These are phyloP conservation scores for Fusarium agapanthi DNA, from an alignment of 2,329 filamentous ascomycete species.

Conservation along the genomic window DNA sequence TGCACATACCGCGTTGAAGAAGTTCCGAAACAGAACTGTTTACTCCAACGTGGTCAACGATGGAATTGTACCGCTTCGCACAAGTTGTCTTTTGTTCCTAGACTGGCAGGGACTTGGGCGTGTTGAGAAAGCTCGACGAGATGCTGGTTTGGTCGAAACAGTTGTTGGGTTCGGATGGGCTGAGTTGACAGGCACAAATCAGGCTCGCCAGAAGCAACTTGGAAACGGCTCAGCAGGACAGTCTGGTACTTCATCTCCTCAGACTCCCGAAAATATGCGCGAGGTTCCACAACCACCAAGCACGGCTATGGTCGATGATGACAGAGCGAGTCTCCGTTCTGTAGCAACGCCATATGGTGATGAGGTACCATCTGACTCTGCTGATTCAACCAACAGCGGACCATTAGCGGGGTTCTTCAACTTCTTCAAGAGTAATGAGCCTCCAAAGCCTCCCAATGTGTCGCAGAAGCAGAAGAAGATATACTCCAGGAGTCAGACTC, in stretches of 20 bases:
- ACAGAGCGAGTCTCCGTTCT: slow-evolving; percentile 64
- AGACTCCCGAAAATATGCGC: slow-evolving; percentile 50
- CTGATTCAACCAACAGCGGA: slow-evolving; percentile 49
- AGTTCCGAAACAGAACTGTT: slow-evolving; percentile 89
- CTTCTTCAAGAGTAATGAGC: slow-evolving; percentile 72
- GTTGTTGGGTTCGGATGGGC: slow-evolving; percentile 95
- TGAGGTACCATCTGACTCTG: slow-evolving; percentile 40
- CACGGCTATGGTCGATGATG: slow-evolving; percentile 73
- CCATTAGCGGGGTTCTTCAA: slow-evolving; percentile 73
- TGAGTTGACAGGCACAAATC: slow-evolving; percentile 81
- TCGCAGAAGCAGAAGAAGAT: slow-evolving; percentile 73
- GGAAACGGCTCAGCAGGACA: slow-evolving; percentile 45
- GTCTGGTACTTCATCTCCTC: slow-evolving; percentile 50
- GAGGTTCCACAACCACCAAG: slow-evolving; percentile 77
- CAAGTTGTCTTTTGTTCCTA: slow-evolving; percentile 93
- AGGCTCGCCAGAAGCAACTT: slow-evolving; percentile 56
- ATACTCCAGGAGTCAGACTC: slow-evolving; percentile 80
- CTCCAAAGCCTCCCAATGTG: slow-evolving; percentile 58
- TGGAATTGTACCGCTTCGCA: slow-evolving; percentile 92
- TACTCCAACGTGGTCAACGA: slow-evolving; percentile 99
- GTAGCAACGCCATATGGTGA: slow-evolving; percentile 46
- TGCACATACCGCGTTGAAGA: slow-evolving; percentile 84
- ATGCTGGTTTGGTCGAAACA: slow-evolving; percentile 91
- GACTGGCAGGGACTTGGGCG: slow-evolving; percentile 95
- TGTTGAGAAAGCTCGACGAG: slow-evolving; percentile 92